Evolutionary conservation across 108 stramenopile genomes (phyloP), one percentile per base, ranked within the genome.

Genomic region (Heterococcus sp.): DNA sequence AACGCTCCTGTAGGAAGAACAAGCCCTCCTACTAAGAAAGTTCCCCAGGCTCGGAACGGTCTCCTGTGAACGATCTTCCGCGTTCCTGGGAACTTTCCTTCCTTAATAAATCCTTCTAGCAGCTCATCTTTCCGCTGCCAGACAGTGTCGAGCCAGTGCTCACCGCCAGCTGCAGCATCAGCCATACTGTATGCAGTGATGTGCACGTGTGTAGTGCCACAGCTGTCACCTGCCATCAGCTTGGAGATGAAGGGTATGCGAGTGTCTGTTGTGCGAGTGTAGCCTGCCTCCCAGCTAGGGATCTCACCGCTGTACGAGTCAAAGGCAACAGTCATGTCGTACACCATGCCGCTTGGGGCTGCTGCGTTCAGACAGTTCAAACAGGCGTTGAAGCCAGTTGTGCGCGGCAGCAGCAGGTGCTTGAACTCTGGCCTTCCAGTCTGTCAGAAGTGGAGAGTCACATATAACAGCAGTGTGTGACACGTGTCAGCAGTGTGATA

Each of bases 71-170:
- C 83, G 1, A 14, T 75, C n/a, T 40, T 70, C 35, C 72, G 35
- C 29, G 31, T 32, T 66, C 29, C 30, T 11, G 73, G 78, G 70
- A 87, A 87, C 0, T 36, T 40, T 66, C 75, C 39, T 11, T 83
- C 34, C 39, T 82, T 27, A 33, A 82, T 76, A n/a, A 87, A 87
- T 3, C 39, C 35, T 30, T 36, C 75, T 35, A 87, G 69, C 2
- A 86, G 86, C 28, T 68, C 75, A 38, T 87, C 86, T 76, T 87
- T 87, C 26, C 82, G 82, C n/a, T 40, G 75, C 76, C 76, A 78
- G 0, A 70, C 69, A 4, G 76, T 70, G 46, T 78, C 76, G 2
- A 82, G 69, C 81, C 81, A 82, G 36, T 33, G 11, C 72, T 73
- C 28, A 28, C 34, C 37, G 34, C 32, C 72, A 1, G 37, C 35